Base-by-base conservation (phyloP, 345 rosid species). In the Citrus hindsii region DNA sequence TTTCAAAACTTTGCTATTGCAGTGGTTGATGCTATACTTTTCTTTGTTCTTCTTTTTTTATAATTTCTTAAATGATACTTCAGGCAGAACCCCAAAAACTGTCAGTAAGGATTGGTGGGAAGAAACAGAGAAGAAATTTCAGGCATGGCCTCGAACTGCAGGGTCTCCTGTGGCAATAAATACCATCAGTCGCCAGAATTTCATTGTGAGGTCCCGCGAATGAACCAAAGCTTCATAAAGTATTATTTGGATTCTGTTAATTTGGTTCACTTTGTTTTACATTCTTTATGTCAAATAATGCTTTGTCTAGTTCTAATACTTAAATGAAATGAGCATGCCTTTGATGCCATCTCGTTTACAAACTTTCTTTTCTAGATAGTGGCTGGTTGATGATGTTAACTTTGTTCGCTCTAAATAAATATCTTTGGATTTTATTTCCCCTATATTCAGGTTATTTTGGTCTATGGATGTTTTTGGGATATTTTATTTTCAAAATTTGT, bases 91-190 rank as follows among this genome's bases (percentile, higher is more conserved):
- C 16, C 97, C 98, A 24, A 40, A 68, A 27, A 93, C 98, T 32
- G 89, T 91, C 69, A 83, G 80, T 88, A 91, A 95, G 58, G 91
- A 82, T 70, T 91, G 99, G 99, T 85, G 87, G 94, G 88, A 82
- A n/a, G 97, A 89, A 59, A 95, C 97, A 0, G 98, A 93, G 82
- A 92, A 91, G 90, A 93, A 87, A 46, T 86, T 95, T 80, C 99
- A 90, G 87, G 93, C 96, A 9, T 95, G 99, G 99, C 99, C 99
- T 13, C 95, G 96, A n/a, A 88, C 96, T 51, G 98, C 94, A 22
- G 98, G 98, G 40, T 90, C 97, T 55, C 98, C 99, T 0, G 97
- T 93, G 21, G 97, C 94, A 77, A 92, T 95, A 97, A 95, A 95
- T 46, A 97, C 99, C 46, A 92, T 92, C 71, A 92, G 88, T 79